Evolutionary conservation across 225 moss, liverwort and hornwort species (phyloP), one percentile per base, ranked within the genome.

Genomic region (Climacium dendroides): DNA sequence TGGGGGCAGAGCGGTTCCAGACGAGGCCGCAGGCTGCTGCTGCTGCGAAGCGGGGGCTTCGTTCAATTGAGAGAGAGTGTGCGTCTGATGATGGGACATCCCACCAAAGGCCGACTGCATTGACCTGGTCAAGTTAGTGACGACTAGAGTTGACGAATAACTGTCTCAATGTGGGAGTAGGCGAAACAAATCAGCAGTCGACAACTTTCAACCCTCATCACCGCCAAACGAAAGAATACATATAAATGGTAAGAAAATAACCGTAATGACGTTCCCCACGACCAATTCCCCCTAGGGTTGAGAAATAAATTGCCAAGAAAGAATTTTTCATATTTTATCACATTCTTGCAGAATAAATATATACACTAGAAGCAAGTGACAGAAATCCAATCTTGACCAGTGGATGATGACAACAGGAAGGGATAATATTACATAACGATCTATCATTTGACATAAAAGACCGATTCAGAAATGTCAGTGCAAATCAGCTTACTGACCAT

Each of bases 41-140:
- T 89, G 85, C 87, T 86, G 91, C 72, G 85, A 74, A 52, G 87
- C 83, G 55, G 94, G 89, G 53, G 89, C 96, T 55, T 77, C 77
- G 32, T 89, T 90, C 90, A 92, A 78, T 76, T 93, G 94, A 50
- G 93, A 88, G 45, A 91, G 86, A 69, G 85, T 87, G 70, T 92
- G 90, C 66, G 91, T 85, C 63, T 91, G 93, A 53, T 91, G 94
- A 87, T 92, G 92, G 37, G 92, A 94, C 87, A 91, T 89, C 86
- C 95, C 92, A 80, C 95, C 92, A 58, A 93, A 96, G 70, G 93
- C 84, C 81, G 94, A 92, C 85, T 94, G 94, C 83, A 92, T 89
- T 93, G 88, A 78, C 83, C 67, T 86, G 52, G 80, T 88, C 90
- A 90, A 90, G 87, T 93, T 87, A 93, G 92, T 89, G 72, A 75